A percentile compares a stretch with the other conserved stretches of the same genome.
Conservation (phyloP, 352 stramenopile species). For the Pythium rishiriense region DNA sequence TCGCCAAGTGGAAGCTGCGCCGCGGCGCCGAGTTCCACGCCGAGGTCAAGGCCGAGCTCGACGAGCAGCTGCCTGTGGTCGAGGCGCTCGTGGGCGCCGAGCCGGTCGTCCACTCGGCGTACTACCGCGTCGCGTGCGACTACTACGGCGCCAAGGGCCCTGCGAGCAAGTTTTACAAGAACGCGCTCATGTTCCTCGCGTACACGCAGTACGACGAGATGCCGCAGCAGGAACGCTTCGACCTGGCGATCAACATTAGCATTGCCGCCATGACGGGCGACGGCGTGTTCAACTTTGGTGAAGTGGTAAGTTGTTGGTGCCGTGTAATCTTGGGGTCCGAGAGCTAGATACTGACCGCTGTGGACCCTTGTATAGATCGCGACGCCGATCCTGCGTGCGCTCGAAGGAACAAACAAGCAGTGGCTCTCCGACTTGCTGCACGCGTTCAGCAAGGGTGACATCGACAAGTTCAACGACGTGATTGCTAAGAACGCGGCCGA, state of each 20-base stretch:
- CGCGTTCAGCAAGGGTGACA: constrained; percentile 94
- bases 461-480: constrained; percentile 93
- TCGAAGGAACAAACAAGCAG: constrained; percentile 90
- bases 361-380: constrained; percentile 50
- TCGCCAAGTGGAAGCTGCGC: constrained; percentile 70
- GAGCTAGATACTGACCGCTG: too few relatives aligned
- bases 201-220: constrained; percentile 95
- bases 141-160: constrained; percentile 92
- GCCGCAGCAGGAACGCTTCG: constrained; percentile 70
- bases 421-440: constrained; percentile 95
- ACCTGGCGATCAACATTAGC: constrained; percentile 93
- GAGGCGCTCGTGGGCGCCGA: constrained; percentile 84
- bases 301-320: constrained; percentile 83
- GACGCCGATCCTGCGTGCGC: constrained; percentile 90
- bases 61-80: constrained; percentile 76
- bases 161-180: constrained; percentile 96
- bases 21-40: constrained; percentile 51
- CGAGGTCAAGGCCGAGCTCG: constrained; percentile 65
- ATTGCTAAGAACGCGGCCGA: constrained; percentile 70
- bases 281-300: constrained; percentile 98
- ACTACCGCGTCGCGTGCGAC: constrained; percentile 90
- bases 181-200: constrained; percentile 94
- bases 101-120: constrained; percentile 92
- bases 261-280: constrained; percentile 96
- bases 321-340: too few relatives aligned